These are phyloP conservation scores for Verticillium tricorpus DNA, from an alignment of 2,329 filamentous ascomycete species.

Conservation along the genomic window DNA sequence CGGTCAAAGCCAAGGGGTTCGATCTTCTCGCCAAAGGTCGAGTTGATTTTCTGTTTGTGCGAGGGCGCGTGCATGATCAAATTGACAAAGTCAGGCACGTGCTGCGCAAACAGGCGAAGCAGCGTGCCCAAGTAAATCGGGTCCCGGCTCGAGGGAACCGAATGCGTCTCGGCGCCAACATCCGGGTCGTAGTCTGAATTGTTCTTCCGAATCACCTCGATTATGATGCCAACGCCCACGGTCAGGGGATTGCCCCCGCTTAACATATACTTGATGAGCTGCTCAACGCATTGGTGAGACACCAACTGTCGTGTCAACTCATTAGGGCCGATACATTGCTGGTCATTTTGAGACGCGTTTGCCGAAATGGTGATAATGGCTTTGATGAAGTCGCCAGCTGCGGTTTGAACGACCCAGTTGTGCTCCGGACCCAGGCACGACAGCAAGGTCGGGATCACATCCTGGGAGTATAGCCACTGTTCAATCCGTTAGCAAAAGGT, in stretches of 20 bases:
- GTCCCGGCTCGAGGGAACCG: constrained; percentile 77
- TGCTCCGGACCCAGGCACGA: constrained; percentile 83
- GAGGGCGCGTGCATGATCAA: constrained; percentile 76
- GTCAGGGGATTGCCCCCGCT: constrained; percentile 89
- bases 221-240: constrained; percentile 94
- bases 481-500: constrained; percentile 3
- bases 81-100: constrained; percentile 91
- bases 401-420: constrained; percentile 87
- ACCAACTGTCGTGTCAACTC: constrained; percentile 93
- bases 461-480: constrained; percentile 87
- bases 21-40: constrained; percentile 86
- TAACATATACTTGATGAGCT: constrained; percentile 88
- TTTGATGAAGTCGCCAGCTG: constrained; percentile 95
- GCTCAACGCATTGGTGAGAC: constrained; percentile 76
- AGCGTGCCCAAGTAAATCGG: constrained; percentile 94
- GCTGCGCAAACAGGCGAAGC: constrained; percentile 80
- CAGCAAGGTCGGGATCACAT: constrained; percentile 81
- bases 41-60: constrained; percentile 70
- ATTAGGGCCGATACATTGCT: constrained; percentile 98
- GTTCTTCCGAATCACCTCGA: constrained; percentile 98
- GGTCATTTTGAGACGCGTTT: constrained; percentile 95
- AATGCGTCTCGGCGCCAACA: constrained; percentile 73
- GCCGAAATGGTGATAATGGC: constrained; percentile 98
- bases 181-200: constrained; percentile 98
- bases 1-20: constrained; percentile 94